These are phyloP conservation scores for Capsella rubella DNA, from an alignment of 441 rosid species.

Conservation along the genomic window DNA sequence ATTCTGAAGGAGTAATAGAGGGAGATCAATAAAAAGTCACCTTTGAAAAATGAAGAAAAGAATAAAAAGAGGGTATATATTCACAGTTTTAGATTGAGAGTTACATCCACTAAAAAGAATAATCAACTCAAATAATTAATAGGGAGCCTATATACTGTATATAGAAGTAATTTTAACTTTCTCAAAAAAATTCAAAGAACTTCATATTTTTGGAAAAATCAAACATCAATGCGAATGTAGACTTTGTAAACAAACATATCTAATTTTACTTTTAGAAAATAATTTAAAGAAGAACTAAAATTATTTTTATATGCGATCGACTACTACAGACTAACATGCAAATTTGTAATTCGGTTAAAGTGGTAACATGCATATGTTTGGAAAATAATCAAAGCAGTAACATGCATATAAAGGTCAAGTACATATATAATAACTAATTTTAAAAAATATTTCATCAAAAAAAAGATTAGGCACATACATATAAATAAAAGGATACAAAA, in stretches of 20 bases:
- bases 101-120: constrained; percentile 34
- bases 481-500: neutral
- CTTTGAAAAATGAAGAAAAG: neutral
- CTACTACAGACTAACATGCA: constrained; percentile 19
- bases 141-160: constrained; percentile 7
- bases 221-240: constrained; percentile 22
- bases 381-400: constrained; percentile 34
- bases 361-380: constrained; percentile 40
- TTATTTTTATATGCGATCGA: neutral
- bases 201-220: neutral
- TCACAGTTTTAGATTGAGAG: constrained; percentile 31
- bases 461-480: neutral
- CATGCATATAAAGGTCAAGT: constrained; percentile 35
- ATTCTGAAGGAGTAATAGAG: neutral
- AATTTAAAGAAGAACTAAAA: too few species aligned
- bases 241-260: constrained; percentile 1
- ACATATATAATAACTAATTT: neutral
- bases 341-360: constrained; percentile 26
- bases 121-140: constrained; percentile 28
- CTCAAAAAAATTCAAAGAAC: neutral
- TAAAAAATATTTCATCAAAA: neutral
- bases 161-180: constrained; percentile 17
- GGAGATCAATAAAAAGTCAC: constrained; percentile 15
- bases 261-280: neutral
- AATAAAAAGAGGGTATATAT: constrained; percentile 17